Base-by-base conservation (phyloP, 768 basidiomycete genomes). In the Rhodosporidiobolus odoratus region DNA sequence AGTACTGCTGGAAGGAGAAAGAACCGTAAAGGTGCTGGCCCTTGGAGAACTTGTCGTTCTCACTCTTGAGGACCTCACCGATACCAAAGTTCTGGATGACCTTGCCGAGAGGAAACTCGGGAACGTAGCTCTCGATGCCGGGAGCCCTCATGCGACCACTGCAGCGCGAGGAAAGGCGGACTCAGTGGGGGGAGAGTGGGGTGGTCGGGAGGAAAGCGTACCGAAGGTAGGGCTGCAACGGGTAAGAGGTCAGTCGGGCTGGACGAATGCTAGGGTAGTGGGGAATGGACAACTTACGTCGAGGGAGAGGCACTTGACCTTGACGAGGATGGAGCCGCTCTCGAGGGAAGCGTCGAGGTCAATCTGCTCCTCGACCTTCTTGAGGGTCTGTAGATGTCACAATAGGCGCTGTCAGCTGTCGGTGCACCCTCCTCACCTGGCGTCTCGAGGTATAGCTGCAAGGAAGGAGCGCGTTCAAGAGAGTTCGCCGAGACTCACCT, bases 21-120 rank as follows among this genome's bases (percentile, higher is more conserved):
- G 64, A 64, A 41, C 76, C 77, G 68, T 77, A 77, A 25, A 78
- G 66, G 60, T 76, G 73, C 8, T 66, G 30, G 32, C 78, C 79
- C 27, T 70, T 64, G 52, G 66, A 60, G 72, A 72, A 75, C 15
- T 58, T 58, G 30, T 50, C 27, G 60, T 75, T 65, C 35, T 71
- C 71, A n/a, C 71, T 69, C 57, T 71, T 65, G 58, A 79, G 9
- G 50, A 80, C 76, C 62, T 78, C 75, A 34, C 62, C 76, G 35
- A 80, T 76, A 45, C 73, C 75, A 56, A 75, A 74, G 72, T 76
- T 74, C 35, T 58, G 37, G 30, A 75, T 32, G 1, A 75, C 69
- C 57, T 73, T 72, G 56, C 71, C 52, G 3, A 74, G 75, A 17
- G 62, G 60, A 69, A 78, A 78, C 0, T 76, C 72, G n/a, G 77